phyloP scores from a whole-genome alignment of 768 basidiomycete genomes.

The Coprinellus aureogranulatus region DNA sequence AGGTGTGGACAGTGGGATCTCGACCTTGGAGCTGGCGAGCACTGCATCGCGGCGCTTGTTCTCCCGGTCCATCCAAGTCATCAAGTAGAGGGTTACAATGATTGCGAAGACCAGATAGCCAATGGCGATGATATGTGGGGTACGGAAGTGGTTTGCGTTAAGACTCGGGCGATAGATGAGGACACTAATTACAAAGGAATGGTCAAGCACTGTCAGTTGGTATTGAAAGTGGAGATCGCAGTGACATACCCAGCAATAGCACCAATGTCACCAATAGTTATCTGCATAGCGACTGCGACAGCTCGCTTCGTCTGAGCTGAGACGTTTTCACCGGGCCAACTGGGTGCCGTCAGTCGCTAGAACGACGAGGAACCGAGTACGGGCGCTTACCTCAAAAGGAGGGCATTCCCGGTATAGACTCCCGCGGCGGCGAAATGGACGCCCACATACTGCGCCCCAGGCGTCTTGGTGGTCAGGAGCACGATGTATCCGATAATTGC shows the following conservation, averaged over 20 bases:
- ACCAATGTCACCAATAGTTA: conserved; percentile 60
- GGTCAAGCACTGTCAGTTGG: not conserved
- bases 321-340: conserved; percentile 68
- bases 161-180: conserved; percentile 55
- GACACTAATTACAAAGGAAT: conserved; percentile 34
- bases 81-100: conserved; percentile 42
- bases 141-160: conserved; percentile 45
- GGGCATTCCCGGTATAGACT: conserved; percentile 55
- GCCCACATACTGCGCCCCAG: conserved; percentile 56
- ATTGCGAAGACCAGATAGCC: conserved; percentile 55
- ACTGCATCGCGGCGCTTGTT: conserved; percentile 43
- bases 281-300: conserved; percentile 60
- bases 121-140: conserved; percentile 57
- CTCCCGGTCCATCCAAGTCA: conserved; percentile 47
- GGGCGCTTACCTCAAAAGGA: conserved; percentile 46
- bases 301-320: conserved; percentile 67
- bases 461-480: conserved; percentile 43
- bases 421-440: conserved; percentile 57
- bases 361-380: not conserved
- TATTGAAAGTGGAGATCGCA: not conserved
- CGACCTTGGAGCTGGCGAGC: conserved; percentile 22
- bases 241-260: conserved; percentile 47
- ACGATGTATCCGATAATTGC: conserved; percentile 60
- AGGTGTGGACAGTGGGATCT: conserved; percentile 13
- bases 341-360: conserved; percentile 36